Percentiles rank a stretch among this genome's conserved stretches.
Evolutionary conservation across 78 protist species (phyloP).

Genomic region (Cavenderia fasciculata): DNA sequence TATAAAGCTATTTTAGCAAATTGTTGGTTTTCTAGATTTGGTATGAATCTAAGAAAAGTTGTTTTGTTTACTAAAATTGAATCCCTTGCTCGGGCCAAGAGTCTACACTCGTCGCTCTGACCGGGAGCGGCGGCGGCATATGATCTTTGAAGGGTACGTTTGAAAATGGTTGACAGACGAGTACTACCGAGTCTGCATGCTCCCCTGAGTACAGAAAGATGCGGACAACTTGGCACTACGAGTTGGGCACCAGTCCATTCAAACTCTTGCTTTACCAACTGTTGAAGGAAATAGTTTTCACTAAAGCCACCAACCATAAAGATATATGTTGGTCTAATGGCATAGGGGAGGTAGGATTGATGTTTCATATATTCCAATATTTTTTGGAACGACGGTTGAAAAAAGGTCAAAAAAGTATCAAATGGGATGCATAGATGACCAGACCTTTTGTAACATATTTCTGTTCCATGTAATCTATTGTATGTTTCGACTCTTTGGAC

Average conservation of each 20-base stretch:
- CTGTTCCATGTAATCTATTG: too few relatives aligned
- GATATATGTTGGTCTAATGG: background rate
- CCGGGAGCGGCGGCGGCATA: background rate
- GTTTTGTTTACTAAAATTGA: too few relatives aligned
- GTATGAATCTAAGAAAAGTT: too few relatives aligned
- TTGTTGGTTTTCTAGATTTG: background rate
- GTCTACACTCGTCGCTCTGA: background rate
- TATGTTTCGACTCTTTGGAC: too few relatives aligned
- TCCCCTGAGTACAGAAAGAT: background rate
- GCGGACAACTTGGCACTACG: background rate
- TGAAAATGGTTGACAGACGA: background rate
- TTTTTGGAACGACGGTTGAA: background rate
- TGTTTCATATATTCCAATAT: background rate
- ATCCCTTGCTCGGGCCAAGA: background rate
- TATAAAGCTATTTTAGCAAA: background rate
- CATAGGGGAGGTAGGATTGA: too few relatives aligned
- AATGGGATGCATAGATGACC: background rate
- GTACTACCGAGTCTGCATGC: background rate
- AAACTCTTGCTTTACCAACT: background rate
- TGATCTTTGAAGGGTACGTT: background rate
- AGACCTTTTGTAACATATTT: too few relatives aligned
- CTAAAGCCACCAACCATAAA: conserved; percentile 7
- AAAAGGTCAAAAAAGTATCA: background rate
- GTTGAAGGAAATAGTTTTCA: background rate
- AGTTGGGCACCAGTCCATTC: conserved; percentile 2